These are phyloP conservation scores for Blastocystis sp. DNA, from an alignment of 352 stramenopile genomes.

Conservation along the genomic window DNA sequence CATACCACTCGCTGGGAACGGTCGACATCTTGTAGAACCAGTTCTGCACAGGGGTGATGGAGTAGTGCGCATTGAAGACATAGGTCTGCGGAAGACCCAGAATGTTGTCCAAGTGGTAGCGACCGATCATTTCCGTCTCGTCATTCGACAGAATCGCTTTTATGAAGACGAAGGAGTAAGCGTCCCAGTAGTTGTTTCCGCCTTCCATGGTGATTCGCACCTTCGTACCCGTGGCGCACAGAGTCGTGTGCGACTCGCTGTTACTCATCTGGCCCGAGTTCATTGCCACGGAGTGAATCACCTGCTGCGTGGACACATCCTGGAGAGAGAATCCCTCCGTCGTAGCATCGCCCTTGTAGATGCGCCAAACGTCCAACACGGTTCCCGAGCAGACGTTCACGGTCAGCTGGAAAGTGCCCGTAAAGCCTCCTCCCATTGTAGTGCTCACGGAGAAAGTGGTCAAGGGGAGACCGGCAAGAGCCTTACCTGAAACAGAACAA, in stretches of 20 bases:
- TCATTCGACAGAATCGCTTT: not conserved
- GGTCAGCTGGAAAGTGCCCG: conserved; percentile 1
- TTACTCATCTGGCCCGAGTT: not conserved
- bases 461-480: not conserved
- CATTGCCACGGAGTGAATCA: not conserved
- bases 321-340: conserved; percentile 7
- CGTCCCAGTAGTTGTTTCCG: not conserved
- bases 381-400: not conserved
- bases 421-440: not conserved
- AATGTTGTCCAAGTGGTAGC: not conserved
- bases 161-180: not conserved
- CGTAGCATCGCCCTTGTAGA: not conserved
- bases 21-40: conserved; percentile 53
- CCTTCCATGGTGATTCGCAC: not conserved
- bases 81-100: not conserved
- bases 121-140: not conserved
- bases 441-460: conserved; percentile 4
- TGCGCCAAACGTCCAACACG: not conserved
- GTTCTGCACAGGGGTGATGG: not conserved
- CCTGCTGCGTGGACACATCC: not conserved
- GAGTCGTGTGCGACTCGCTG: not conserved
- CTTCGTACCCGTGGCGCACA: not conserved
- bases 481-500: conserved; percentile 27
- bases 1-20: conserved; percentile 36
- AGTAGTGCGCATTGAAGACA: not conserved